A percentile compares a stretch with the other conserved stretches of the same genome.
Conservation (phyloP, 2,329 filamentous ascomycete genomes). For the Drechslerella stenobrocha region DNA sequence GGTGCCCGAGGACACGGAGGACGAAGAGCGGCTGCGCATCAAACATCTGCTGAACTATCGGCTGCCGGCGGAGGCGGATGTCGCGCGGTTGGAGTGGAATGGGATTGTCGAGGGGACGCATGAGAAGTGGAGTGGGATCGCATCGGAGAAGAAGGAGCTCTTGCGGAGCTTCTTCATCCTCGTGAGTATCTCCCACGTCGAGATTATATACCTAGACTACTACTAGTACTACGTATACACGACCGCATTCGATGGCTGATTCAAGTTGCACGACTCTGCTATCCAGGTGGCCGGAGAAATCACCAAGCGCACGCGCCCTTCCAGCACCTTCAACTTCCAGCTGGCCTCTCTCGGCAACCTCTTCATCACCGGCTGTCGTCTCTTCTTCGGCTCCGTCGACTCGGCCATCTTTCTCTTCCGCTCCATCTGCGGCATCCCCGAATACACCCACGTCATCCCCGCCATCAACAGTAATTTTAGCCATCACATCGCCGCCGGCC, state of each 20-base stretch:
- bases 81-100: slow-evolving; percentile 78
- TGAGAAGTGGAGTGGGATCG: slow-evolving; percentile 69
- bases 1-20: slow-evolving; percentile 69
- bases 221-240: not conserved
- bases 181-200: slow-evolving; percentile 58
- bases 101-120: slow-evolving; percentile 84
- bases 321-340: slow-evolving; percentile 75
- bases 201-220: too few species aligned
- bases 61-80: slow-evolving; percentile 65
- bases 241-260: not conserved
- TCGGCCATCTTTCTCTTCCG: slow-evolving; percentile 87
- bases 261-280: too few species aligned
- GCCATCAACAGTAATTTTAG: slow-evolving; percentile 95
- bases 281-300: slow-evolving; percentile 64
- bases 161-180: slow-evolving; percentile 76
- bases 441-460: slow-evolving; percentile 76
- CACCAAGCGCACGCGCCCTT: slow-evolving; percentile 72
- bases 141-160: slow-evolving; percentile 73
- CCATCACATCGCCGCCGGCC: slow-evolving; percentile 84
- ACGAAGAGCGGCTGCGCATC: slow-evolving; percentile 72
- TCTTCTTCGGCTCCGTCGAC: slow-evolving; percentile 92
- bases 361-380: slow-evolving; percentile 78
- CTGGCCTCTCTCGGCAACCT: slow-evolving; percentile 76
- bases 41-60: slow-evolving; percentile 86
- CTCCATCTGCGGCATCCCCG: slow-evolving; percentile 80